Evolutionary conservation across 2,329 filamentous ascomycete species (phyloP), one percentile per base, ranked within the genome.

Genomic region (Ophiognomonia clavigignenti-juglandacearum): DNA sequence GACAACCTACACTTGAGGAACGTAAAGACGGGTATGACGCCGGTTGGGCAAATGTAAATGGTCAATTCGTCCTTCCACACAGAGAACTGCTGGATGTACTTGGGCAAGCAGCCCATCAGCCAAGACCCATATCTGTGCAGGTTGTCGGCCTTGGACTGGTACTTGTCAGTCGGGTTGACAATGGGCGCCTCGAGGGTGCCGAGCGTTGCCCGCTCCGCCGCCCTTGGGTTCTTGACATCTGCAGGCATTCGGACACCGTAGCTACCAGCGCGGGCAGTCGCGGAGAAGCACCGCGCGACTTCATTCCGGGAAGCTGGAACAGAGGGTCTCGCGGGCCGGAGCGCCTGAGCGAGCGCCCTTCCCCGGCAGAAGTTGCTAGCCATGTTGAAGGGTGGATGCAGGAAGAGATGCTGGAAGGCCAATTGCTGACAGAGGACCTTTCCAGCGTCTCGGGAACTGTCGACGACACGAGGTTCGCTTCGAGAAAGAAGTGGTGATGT

Each of bases 41-140:
- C 93, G 31, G 86, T 73, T 1, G 93, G 93, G 39, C 88, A 77
- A 62, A 97, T 93, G 70, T 95, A 92, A 66, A 96, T 88, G 59
- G 86, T 90, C 64, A 98, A 82, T 71, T 98, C 93, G 65, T 98
- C 93, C 74, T 98, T 98, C 93, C 93, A 98, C 47, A 98, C 92
- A 11, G 91, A 95, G 74, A 97, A 97, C 73, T 98, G 93, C 74
- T 98, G 95, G 60, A 98, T 82, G 71, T 96, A 96, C 77, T 96
- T 97, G 60, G 93, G 95, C 63, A 98, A 72, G 69, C 88, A 95
- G 57, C 90, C 91, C 82, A 98, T 92, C 62, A 98, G 74, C 80
- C 96, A 98, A 64, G 95, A 83, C 61, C 93, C 93, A 65, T 98
- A 98, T 62, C 83, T 86, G 77, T 98, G 93, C 64, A 97, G 76